Percentiles rank a stretch among this genome's conserved stretches.
Conservation (phyloP, 2,329 filamentous ascomycete species). For the Penicillium sp. region DNA sequence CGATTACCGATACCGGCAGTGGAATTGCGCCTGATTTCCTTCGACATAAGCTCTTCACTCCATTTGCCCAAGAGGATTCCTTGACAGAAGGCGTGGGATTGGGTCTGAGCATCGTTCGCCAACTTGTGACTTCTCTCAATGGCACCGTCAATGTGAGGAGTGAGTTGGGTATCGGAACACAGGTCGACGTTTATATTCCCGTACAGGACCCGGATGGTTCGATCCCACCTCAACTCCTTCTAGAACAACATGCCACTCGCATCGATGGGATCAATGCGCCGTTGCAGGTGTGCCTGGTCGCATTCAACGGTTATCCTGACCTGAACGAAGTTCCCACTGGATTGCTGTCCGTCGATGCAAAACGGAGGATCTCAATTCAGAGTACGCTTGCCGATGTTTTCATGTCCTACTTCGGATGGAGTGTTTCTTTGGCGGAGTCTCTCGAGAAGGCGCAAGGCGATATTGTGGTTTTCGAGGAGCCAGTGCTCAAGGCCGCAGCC, state of each 20-base stretch:
- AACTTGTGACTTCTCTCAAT: constrained; percentile 56
- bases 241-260: background rate
- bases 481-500: constrained; percentile 17
- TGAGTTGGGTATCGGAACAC: constrained; percentile 27
- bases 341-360: constrained; percentile 25
- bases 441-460: constrained; percentile 24
- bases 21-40: constrained; percentile 63
- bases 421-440: constrained; percentile 24
- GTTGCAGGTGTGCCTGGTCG: constrained; percentile 28
- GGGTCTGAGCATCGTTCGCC: constrained; percentile 61
- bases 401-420: constrained; percentile 24
- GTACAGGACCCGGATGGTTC: constrained; percentile 6
- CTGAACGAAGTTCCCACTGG: constrained; percentile 22
- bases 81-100: constrained; percentile 61
- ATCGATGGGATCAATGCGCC: background rate
- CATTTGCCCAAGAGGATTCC: constrained; percentile 62
- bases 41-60: constrained; percentile 56
- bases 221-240: background rate
- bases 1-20: constrained; percentile 60
- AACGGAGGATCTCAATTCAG: constrained; percentile 29
- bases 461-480: constrained; percentile 30
- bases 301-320: constrained; percentile 25
- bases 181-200: constrained; percentile 31
- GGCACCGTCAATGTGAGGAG: constrained; percentile 57
- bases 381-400: constrained; percentile 26